phyloP scores from a whole-genome alignment of 2,329 filamentous ascomycete species.

The Colletotrichum acutatum region DNA sequence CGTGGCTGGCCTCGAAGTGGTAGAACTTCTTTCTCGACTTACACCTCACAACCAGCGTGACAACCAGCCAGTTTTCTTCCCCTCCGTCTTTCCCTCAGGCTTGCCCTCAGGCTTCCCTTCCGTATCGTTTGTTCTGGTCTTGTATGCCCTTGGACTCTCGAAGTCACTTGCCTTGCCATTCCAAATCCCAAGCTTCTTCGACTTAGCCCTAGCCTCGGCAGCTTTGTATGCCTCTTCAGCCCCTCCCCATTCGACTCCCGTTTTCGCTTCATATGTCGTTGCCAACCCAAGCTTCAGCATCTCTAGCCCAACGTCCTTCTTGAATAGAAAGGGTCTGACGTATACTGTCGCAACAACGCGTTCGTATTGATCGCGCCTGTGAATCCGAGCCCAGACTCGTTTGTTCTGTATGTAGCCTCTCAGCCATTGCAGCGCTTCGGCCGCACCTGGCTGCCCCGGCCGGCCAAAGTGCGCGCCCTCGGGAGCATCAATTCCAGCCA shows the following conservation, averaged over 20 bases:
- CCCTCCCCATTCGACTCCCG: slow-evolving; percentile 87
- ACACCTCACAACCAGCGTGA: slow-evolving; percentile 7
- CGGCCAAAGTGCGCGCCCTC: slow-evolving; percentile 93
- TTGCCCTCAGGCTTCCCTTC: slow-evolving; percentile 24
- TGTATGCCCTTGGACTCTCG: slow-evolving; percentile 91
- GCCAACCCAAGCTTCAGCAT: slow-evolving; percentile 89
- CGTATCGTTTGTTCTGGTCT: slow-evolving; percentile 62
- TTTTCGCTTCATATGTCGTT: slow-evolving; percentile 93
- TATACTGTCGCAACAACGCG: slow-evolving; percentile 89
- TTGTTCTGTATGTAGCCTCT: slow-evolving; percentile 75
- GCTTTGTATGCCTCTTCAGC: slow-evolving; percentile 71
- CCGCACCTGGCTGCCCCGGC: slow-evolving; percentile 84
- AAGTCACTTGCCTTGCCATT: slow-evolving; percentile 68
- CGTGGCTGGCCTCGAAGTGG: too few relatives aligned
- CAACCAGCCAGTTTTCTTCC: slow-evolving; percentile 24
- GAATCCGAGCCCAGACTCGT: slow-evolving; percentile 84
- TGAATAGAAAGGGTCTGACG: slow-evolving; percentile 74
- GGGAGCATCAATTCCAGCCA: slow-evolving; percentile 93
- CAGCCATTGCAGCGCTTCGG: slow-evolving; percentile 87
- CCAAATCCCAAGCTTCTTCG: slow-evolving; percentile 80
- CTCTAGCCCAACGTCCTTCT: slow-evolving; percentile 85
- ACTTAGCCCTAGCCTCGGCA: slow-evolving; percentile 75
- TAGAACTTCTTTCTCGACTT: not conserved
- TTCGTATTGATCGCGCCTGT: slow-evolving; percentile 90
- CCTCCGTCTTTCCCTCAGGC: slow-evolving; percentile 18